Evolutionary conservation across 2,329 filamentous ascomycete species (phyloP), one percentile per base, ranked within the genome.

Genomic region (Malbranchea zuffiana): DNA sequence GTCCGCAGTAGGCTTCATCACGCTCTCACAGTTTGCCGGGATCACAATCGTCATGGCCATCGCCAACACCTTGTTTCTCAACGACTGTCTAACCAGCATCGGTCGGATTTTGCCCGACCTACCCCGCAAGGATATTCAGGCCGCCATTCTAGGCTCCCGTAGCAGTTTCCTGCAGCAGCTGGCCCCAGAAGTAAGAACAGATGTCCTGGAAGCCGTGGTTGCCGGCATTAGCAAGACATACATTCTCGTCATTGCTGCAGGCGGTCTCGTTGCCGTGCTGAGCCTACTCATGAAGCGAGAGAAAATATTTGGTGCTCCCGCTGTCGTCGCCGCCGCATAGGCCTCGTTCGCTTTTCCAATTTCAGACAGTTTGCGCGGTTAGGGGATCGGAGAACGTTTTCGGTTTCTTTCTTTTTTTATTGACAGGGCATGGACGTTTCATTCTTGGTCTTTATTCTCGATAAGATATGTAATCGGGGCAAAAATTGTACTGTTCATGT

Each of bases 1-100:
- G 3, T 42, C 46, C 1, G 58, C 59, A 1, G 51, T 65, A 3
- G 59, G 61, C 1, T 63, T 59, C 44, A 61, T 42, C 12, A 26
- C 30, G 12, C 15, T 29, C 11, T 11, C 7, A 15, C 33, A 36
- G 6, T 13, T 28, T 5, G 11, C 8, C 5, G 31, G 31, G 13
- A 21, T 21, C 17, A 13, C 17, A 11, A 6, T 33, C 8, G 31
- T 6, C 8, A 8, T 28, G 5, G 33, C 20, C 12, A 36, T 36
- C 13, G 20, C 20, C 12, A 18, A 18, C 17, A 13, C 33, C n/a
- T 12, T 36, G n/a, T 18, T 36, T 23, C 6, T 73, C 28, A 31
- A 31, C 28, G 10, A 31, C 11, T n/a, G n/a, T 16, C 28, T 11
- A 4, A 16, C 11, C 16, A 4, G 10, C 5, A 3, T 4, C 28